Evolutionary conservation across 192 early-diverging fungal species (phyloP), one percentile per base, ranked within the genome.

Genomic region (Coemansia umbellata): DNA sequence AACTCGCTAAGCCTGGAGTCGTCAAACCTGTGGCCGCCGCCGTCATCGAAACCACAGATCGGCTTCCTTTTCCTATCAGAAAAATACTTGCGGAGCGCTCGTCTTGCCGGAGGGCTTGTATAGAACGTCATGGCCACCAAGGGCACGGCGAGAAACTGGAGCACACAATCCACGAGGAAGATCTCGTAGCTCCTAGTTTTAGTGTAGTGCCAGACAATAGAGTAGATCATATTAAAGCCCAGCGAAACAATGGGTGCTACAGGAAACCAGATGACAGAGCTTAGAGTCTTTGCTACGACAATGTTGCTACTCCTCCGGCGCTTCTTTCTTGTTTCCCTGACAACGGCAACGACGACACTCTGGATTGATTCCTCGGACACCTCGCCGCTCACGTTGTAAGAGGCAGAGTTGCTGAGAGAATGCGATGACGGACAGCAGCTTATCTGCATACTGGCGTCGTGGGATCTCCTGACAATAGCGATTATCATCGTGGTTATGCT

Each of bases 191-290:
- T 47, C 26, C 53, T 23, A 7, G 31, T 27, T 18, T 56, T 39
- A 0, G 35, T 56, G 8, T 23, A 17, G 32, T 64, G 65, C 57
- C 61, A 55, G 4, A 72, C 53, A 4, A 63, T 59, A 0, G 57
- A 57, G 33, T 64, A 64, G 0, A 51, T 49, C 0, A 43, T 63
- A 21, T 63, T 64, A 41, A 72, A 72, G 2, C 55, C 55, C 31
- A 72, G 41, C 22, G 50, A 44, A 1, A 72, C 7, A 27, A 72
- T 65, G 8, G 69, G 69, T 1, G 53, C 47, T 11, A 65, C 50
- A 2, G 69, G 62, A 22, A 72, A 72, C 69, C 69, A 72, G 21
- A 64, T 45, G 24, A 72, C 53, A 1, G 69, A 64, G 19, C 49
- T 15, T 13, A 72, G 30, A 0, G 69, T 60, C 14, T 56, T 47